phyloP scores from a whole-genome alignment of 768 basidiomycete genomes.

The Xanthoconium stramineum region DNA sequence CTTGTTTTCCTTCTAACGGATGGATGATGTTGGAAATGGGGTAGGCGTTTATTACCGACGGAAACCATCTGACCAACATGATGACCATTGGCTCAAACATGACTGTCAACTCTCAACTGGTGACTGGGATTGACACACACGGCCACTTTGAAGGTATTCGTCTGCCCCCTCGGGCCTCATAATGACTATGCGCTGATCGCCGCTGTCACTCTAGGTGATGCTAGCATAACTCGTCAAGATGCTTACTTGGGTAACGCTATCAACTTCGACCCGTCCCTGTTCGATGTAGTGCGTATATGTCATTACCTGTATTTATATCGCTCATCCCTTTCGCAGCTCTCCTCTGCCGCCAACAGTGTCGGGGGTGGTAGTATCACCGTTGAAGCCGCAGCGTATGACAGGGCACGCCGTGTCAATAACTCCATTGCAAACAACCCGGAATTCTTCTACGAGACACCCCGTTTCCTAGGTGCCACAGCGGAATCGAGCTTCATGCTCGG shows the following conservation, averaged over 20 bases:
- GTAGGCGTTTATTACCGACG: conserved; percentile 22
- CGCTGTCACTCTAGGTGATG: background rate
- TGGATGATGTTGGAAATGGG: no score
- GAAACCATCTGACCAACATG: conserved; percentile 24
- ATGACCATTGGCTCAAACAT: conserved; percentile 24
- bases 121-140: conserved; percentile 18
- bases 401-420: conserved; percentile 14
- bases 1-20: background rate
- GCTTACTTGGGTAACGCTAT: background rate
- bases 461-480: conserved; percentile 12
- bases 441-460: conserved; percentile 14
- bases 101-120: conserved; percentile 1
- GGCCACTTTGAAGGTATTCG: conserved; percentile 20
- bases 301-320: no score
- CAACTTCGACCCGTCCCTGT: background rate
- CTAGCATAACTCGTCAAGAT: background rate
- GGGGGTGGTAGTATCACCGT: conserved; percentile 12
- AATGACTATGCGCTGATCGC: background rate
- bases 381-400: conserved; percentile 18
- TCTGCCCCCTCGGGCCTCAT: no score
- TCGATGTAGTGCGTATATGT: background rate
- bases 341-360: no score
- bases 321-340: no score
- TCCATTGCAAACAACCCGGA: conserved; percentile 23
- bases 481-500: conserved; percentile 15